phyloP scores from a whole-genome alignment of 176 grass and related monocot genomes.

The Olyra latifolia region DNA sequence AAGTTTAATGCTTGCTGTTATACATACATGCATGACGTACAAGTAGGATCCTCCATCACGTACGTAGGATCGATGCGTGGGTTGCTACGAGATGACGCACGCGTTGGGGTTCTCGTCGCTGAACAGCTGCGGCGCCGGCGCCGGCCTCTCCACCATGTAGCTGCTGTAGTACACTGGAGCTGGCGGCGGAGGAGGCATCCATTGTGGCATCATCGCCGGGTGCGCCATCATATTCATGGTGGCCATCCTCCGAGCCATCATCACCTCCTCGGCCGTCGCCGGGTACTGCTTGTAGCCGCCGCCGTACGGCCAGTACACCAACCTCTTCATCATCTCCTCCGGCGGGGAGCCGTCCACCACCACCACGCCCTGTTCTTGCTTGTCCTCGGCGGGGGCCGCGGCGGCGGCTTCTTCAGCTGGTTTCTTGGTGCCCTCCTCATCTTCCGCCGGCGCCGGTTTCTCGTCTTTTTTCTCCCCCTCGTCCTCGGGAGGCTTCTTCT shows the following conservation, averaged over 20 bases:
- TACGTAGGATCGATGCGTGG: background rate
- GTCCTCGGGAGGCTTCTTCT: background rate
- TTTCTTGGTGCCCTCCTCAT: constrained; percentile 34
- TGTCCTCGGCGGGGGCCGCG: constrained; percentile 15
- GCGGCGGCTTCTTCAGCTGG: constrained; percentile 18
- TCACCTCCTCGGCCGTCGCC: constrained; percentile 45
- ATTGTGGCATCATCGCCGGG: constrained; percentile 6
- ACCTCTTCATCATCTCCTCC: constrained; percentile 66
- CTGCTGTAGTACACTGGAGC: constrained; percentile 38
- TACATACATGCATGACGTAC: too few species aligned
- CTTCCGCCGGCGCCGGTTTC: background rate
- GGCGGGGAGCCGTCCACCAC: constrained; percentile 36
- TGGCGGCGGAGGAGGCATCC: constrained; percentile 17
- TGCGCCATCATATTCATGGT: constrained; percentile 38
- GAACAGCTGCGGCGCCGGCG: constrained; percentile 60
- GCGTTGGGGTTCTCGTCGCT: constrained; percentile 93
- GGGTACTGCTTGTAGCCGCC: constrained; percentile 12
- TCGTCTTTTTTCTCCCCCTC: background rate
- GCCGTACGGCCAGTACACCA: constrained; percentile 57
- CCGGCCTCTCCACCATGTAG: constrained; percentile 47
- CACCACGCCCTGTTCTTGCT: constrained; percentile 44
- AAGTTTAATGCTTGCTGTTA: too few species aligned
- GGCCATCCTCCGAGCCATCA: constrained; percentile 57
- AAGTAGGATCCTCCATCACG: too few species aligned
- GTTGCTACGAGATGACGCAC: constrained; percentile 63